Conservation (phyloP, 1,139 yeast genomes). For the Blastobotrys proliferans region DNA sequence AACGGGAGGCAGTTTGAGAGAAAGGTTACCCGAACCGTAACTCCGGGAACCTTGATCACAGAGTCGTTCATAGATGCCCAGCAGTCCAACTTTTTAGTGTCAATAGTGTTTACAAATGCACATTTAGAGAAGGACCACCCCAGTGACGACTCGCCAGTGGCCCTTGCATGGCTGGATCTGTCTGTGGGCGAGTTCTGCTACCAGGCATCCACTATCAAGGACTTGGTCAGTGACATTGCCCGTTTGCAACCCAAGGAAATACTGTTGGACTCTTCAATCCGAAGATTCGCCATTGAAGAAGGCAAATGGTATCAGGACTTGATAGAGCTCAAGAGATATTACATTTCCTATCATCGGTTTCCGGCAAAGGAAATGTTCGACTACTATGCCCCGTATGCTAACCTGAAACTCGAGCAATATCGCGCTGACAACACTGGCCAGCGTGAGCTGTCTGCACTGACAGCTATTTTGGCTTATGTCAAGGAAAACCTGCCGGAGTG, state of each 20-base stretch:
- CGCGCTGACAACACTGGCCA: constrained; percentile 12
- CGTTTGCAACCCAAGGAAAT: constrained; percentile 69
- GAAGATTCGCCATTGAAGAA: constrained; percentile 34
- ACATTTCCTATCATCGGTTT: constrained; percentile 45
- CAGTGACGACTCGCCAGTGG: constrained; percentile 47
- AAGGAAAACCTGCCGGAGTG: constrained; percentile 54
- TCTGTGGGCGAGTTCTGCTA: constrained; percentile 76
- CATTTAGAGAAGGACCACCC: constrained; percentile 14
- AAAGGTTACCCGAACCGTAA: constrained; percentile 70
- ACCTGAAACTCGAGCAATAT: constrained; percentile 16
- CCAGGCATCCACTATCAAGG: constrained; percentile 54
- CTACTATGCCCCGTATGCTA: constrained; percentile 20
- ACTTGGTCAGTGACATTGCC: constrained; percentile 57
- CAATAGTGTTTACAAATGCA: constrained; percentile 39
- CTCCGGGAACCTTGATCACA: constrained; percentile 91
- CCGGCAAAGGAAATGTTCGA: constrained; percentile 31
- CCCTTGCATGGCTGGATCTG: constrained; percentile 85
- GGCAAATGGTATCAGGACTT: constrained; percentile 58
- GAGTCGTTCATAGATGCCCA: constrained; percentile 76
- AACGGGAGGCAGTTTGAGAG: constrained; percentile 35
- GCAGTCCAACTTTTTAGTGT: constrained; percentile 64
- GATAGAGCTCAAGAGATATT: constrained; percentile 57
- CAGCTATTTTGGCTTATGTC: constrained; percentile 54
- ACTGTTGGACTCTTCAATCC: constrained; percentile 40
- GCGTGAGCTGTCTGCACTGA: constrained; percentile 48